Evolutionary conservation across 768 basidiomycete species (phyloP).

Genomic region (Termitomyces heimii): DNA sequence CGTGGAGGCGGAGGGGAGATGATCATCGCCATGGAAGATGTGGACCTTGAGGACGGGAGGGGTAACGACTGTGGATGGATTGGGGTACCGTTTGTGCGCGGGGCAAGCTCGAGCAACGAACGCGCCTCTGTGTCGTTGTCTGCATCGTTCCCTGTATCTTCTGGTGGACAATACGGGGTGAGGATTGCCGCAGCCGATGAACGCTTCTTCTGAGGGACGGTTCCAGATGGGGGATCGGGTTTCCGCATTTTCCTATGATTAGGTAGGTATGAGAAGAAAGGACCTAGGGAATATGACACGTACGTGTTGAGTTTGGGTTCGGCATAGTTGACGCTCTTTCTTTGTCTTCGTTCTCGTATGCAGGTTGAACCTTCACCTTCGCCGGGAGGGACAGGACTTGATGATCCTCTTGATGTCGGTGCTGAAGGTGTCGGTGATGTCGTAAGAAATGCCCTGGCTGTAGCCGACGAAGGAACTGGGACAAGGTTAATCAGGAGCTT

Average conservation of each 20-base stretch:
- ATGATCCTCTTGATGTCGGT: constrained; percentile 46
- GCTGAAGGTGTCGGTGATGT: constrained; percentile 32
- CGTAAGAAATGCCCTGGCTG: constrained; percentile 13
- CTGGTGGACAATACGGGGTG: constrained; percentile 23
- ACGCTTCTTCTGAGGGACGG: constrained; percentile 37
- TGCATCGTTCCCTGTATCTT: constrained; percentile 21
- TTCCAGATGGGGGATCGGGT: constrained; percentile 51
- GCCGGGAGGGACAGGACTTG: constrained; percentile 33
- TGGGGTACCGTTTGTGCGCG: constrained; percentile 16
- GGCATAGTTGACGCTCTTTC: constrained; percentile 82
- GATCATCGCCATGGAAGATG: constrained; percentile 26
- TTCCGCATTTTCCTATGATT: constrained; percentile 81
- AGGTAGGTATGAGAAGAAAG: neutral
- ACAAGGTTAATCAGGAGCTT: constrained; percentile 2
- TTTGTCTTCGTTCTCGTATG: constrained; percentile 50
- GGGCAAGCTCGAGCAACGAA: constrained; percentile 28
- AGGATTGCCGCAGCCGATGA: constrained; percentile 36
- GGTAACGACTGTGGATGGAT: constrained; percentile 30
- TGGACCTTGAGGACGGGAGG: constrained; percentile 28
- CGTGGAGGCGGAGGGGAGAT: constrained; percentile 27
- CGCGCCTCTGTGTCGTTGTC: constrained; percentile 34
- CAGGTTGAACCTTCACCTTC: constrained; percentile 25
- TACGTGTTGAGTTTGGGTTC: constrained; percentile 89
- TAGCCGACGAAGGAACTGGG: constrained; percentile 10
- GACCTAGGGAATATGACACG: constrained; percentile 24